Conservation (phyloP, 2,329 filamentous ascomycete genomes). For the Arthrobotrys megalospora region DNA sequence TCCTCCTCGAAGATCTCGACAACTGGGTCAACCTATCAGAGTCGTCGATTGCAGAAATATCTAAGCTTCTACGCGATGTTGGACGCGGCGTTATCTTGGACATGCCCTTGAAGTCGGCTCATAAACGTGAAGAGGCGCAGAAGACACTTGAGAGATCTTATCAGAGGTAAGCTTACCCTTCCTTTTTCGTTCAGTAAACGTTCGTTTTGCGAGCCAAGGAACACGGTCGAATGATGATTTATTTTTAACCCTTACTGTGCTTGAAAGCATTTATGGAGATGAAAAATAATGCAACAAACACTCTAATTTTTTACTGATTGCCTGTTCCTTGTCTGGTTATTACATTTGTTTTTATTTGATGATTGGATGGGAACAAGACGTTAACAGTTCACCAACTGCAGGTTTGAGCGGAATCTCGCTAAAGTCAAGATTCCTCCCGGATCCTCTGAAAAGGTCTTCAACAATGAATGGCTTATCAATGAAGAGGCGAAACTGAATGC, state of each 20-base stretch:
- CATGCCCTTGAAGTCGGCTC: conserved; percentile 54
- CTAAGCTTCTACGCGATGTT: conserved; percentile 50
- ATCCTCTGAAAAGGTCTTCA: conserved; percentile 63
- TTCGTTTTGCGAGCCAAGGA: neutral
- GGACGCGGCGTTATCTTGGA: conserved; percentile 44
- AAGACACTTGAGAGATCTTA: conserved; percentile 59
- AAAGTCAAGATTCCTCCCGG: conserved; percentile 62
- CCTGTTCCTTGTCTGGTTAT: conserved; percentile 5
- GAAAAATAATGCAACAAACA: conserved; percentile 61
- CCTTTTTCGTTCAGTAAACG: neutral
- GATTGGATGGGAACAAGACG: neutral
- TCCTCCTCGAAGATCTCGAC: conserved; percentile 55
- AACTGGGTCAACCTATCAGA: conserved; percentile 62
- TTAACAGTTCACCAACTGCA: conserved; percentile 32
- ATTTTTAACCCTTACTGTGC: conserved; percentile 62
- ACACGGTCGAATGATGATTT: conserved; percentile 51
- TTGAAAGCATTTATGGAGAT: conserved; percentile 53
- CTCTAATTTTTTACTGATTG: conserved; percentile 62
- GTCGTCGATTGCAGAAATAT: conserved; percentile 50
- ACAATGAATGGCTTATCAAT: conserved; percentile 63
- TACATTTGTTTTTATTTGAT: neutral
- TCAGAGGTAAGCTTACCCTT: conserved; percentile 56
- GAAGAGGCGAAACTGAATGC: conserved; percentile 63
- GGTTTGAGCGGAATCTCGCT: conserved; percentile 59
- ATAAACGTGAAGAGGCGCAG: conserved; percentile 62